Percentiles rank a stretch among this genome's conserved stretches.
These are phyloP conservation scores for Penicillium cinerascens DNA, from an alignment of 495 filamentous ascomycete species.

Conservation along the genomic window DNA sequence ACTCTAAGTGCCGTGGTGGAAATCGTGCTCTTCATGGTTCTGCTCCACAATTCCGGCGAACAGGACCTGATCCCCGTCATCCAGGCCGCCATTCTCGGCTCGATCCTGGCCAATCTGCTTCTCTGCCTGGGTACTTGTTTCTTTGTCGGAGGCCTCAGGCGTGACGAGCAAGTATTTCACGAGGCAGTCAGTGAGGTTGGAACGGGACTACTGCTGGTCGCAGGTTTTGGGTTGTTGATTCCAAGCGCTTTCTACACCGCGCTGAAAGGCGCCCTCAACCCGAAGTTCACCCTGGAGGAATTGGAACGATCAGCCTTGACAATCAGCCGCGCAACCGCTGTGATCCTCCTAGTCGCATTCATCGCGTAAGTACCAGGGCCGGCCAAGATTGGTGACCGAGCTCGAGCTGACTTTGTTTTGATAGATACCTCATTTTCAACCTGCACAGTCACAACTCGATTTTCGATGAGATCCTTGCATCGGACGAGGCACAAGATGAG, in stretches of 20 bases:
- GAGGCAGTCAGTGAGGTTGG: conserved; percentile 78
- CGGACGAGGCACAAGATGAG: conserved; percentile 66
- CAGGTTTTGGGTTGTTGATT: conserved; percentile 77
- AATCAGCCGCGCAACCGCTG: conserved; percentile 71
- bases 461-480: conserved; percentile 66
- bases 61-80: conserved; percentile 63
- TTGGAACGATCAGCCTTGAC: conserved; percentile 51
- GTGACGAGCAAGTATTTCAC: conserved; percentile 65
- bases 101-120: conserved; percentile 73
- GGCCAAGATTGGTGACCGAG: too few species aligned
- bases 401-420: conserved; percentile 9
- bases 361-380: conserved; percentile 37
- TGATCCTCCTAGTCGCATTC: conserved; percentile 79
- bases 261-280: conserved; percentile 41
- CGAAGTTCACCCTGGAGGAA: conserved; percentile 27
- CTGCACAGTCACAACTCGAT: conserved; percentile 77
- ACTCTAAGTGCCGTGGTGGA: conserved; percentile 76
- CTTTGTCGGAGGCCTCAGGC: conserved; percentile 67
- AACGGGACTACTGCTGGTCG: conserved; percentile 74
- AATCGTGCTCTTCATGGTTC: conserved; percentile 76
- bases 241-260: conserved; percentile 74
- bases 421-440: conserved; percentile 76
- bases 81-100: conserved; percentile 77
- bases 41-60: conserved; percentile 43
- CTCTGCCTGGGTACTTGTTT: conserved; percentile 76